phyloP scores from a whole-genome alignment of 108 stramenopile genomes.

The Skeletonema menzelii region DNA sequence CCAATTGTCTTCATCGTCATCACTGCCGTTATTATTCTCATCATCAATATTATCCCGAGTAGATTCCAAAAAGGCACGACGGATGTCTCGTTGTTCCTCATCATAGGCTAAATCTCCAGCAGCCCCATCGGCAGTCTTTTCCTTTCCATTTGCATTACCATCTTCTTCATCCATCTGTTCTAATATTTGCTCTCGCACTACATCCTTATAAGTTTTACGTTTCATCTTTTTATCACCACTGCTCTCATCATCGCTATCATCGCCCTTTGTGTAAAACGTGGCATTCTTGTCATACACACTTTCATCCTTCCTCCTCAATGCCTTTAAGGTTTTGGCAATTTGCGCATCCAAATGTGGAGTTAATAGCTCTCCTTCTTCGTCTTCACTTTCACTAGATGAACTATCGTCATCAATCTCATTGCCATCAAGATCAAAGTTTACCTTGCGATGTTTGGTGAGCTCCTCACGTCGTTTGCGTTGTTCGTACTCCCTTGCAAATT shows the following conservation, averaged over 20 bases:
- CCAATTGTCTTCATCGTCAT: slow-evolving; percentile 56
- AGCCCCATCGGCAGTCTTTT: not conserved
- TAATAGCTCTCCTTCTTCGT: slow-evolving; percentile 74
- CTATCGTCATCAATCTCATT: slow-evolving; percentile 52
- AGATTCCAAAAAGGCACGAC: slow-evolving; percentile 80
- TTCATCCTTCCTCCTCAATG: slow-evolving; percentile 72
- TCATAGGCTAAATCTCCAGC: slow-evolving; percentile 83
- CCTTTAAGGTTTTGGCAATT: slow-evolving; percentile 79
- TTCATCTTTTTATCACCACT: slow-evolving; percentile 24
- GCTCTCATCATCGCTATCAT: slow-evolving; percentile 36
- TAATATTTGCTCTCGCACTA: slow-evolving; percentile 93
- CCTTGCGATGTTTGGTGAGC: slow-evolving; percentile 39
- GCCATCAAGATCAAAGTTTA: slow-evolving; percentile 15
- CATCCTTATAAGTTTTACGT: slow-evolving; percentile 90
- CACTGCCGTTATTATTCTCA: slow-evolving; percentile 31
- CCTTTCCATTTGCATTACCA: slow-evolving; percentile 19
- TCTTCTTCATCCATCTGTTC: slow-evolving; percentile 73
- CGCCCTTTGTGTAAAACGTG: slow-evolving; percentile 58
- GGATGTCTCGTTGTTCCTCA: slow-evolving; percentile 85
- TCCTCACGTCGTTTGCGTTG: slow-evolving; percentile 75
- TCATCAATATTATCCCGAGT: slow-evolving; percentile 46
- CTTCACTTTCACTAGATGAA: slow-evolving; percentile 59
- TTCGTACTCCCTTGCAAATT: slow-evolving; percentile 74
- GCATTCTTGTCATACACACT: slow-evolving; percentile 70
- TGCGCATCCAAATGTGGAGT: slow-evolving; percentile 71